phyloP scores from a whole-genome alignment of 192 early-diverging fungal species.

The Coemansia sp. region DNA sequence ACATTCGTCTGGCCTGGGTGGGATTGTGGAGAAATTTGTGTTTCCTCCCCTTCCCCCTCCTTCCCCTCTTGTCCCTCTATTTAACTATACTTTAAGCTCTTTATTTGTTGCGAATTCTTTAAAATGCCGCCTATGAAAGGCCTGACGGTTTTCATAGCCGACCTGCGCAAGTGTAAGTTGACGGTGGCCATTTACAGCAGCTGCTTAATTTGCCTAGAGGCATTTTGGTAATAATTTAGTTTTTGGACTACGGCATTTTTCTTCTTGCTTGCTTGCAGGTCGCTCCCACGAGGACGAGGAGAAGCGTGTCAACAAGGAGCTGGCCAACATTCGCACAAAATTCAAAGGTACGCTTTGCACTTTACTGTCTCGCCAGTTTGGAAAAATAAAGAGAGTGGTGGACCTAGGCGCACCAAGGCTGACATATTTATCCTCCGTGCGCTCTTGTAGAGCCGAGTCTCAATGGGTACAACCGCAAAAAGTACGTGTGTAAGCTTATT shows the following conservation, averaged over 20 bases:
- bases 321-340: constrained; percentile 97
- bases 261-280: constrained; percentile 55
- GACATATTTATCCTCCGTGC: background rate
- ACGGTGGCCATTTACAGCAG: background rate
- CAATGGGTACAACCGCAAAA: constrained; percentile 98
- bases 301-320: constrained; percentile 97
- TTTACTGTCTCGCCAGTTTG: background rate
- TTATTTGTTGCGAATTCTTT: background rate
- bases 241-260: too few species aligned
- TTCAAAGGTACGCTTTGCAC: constrained; percentile 72
- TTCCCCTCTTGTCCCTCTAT: background rate
- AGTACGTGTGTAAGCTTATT: constrained; percentile 97
- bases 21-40: background rate
- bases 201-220: background rate
- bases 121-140: constrained; percentile 74
- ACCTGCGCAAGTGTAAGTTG: constrained; percentile 96
- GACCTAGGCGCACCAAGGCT: background rate
- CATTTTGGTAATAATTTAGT: background rate
- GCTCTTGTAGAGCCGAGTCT: constrained; percentile 76
- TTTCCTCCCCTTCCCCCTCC: background rate
- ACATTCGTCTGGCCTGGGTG: background rate
- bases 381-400: too few species aligned
- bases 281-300: constrained; percentile 95
- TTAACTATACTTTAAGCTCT: background rate
- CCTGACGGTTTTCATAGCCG: constrained; percentile 92